Evolutionary conservation across 805 yeast genomes (phyloP).

Genomic region (Wickerhamiella domercqiae): DNA sequence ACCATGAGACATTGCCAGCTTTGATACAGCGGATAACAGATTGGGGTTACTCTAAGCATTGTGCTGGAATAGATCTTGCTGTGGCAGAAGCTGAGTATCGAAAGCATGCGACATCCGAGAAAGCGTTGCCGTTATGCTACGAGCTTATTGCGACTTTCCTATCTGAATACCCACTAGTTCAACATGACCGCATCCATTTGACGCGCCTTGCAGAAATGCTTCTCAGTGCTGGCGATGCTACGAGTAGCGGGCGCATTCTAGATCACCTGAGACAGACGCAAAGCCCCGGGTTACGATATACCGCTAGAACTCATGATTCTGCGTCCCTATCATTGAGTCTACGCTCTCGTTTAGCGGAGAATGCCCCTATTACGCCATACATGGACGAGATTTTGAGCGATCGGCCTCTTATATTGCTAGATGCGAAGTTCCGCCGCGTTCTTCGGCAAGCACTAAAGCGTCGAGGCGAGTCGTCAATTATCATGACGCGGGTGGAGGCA

Average conservation of each 20-base stretch:
- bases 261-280: conserved; percentile 6
- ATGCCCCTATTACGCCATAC: conserved; percentile 7
- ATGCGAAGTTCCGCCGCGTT: conserved; percentile 4
- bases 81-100: conserved; percentile 10
- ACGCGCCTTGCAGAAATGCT: conserved; percentile 13
- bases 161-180: conserved; percentile 14
- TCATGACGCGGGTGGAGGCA: conserved; percentile 4
- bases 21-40: conserved; percentile 6
- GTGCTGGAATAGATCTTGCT: conserved; percentile 16
- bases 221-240: conserved; percentile 5
- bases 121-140: conserved; percentile 1
- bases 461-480: conserved; percentile 5
- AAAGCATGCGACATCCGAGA: neutral
- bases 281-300: neutral
- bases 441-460: conserved; percentile 3
- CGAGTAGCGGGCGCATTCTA: conserved; percentile 4
- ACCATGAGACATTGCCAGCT: neutral
- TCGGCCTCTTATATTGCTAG: conserved; percentile 7
- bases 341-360: conserved; percentile 2
- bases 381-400: conserved; percentile 5
- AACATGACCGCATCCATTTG: conserved; percentile 10
- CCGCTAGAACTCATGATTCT: conserved; percentile 5
- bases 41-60: conserved; percentile 13
- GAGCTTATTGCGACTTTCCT: conserved; percentile 12
- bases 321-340: conserved; percentile 8